Evolutionary conservation across 106 monocot species (phyloP).

Genomic region (Acanthochlamys bracteata): DNA sequence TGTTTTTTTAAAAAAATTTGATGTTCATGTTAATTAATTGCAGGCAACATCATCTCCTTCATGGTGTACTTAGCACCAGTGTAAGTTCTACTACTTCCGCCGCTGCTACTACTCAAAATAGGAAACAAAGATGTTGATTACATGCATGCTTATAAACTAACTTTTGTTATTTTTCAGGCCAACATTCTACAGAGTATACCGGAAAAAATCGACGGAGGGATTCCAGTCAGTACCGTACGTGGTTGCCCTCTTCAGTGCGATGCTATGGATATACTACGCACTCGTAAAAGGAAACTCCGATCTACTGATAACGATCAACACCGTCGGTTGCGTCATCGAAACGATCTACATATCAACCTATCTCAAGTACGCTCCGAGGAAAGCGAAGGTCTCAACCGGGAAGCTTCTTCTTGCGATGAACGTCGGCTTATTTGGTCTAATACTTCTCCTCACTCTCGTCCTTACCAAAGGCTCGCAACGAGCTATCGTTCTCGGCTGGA

Average conservation of each 20-base stretch:
- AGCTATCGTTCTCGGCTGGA: constrained; percentile 36
- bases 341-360: constrained; percentile 27
- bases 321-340: constrained; percentile 32
- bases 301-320: constrained; percentile 45
- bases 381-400: constrained; percentile 24
- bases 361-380: constrained; percentile 33
- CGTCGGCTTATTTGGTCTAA: constrained; percentile 28
- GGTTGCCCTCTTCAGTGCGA: constrained; percentile 36
- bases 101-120: no score
- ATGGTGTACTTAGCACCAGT: constrained; percentile 20
- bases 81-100: constrained; percentile 5
- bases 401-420: constrained; percentile 34
- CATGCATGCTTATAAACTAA: no score
- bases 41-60: constrained; percentile 22
- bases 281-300: constrained; percentile 12
- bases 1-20: no score
- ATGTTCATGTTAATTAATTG: background rate
- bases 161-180: constrained; percentile 15
- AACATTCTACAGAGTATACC: constrained; percentile 28
- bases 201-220: constrained; percentile 29
- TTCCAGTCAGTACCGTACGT: constrained; percentile 42
- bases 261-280: constrained; percentile 42
- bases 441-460: constrained; percentile 33
- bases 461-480: constrained; percentile 18
- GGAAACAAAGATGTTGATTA: no score